Evolutionary conservation across 495 filamentous ascomycete species (phyloP).

Genomic region (Aspergillus cristatus): DNA sequence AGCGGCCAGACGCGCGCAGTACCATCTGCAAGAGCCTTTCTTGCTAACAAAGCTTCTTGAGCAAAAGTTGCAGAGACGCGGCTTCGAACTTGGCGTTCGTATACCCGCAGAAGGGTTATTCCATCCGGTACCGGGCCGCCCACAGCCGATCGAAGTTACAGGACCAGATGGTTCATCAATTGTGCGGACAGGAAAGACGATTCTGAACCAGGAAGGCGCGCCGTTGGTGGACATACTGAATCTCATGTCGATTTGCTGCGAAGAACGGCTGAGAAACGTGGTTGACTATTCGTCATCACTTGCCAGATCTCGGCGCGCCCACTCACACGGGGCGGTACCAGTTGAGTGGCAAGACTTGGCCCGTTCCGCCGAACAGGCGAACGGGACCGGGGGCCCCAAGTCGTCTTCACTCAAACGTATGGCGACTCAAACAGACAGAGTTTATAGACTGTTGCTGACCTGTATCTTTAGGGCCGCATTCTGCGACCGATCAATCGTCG

Average conservation of each 20-base stretch:
- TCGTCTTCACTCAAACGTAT: slow-evolving; percentile 56
- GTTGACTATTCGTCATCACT: slow-evolving; percentile 61
- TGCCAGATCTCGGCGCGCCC: slow-evolving; percentile 53
- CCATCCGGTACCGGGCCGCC: slow-evolving; percentile 39
- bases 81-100: slow-evolving; percentile 48
- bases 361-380: slow-evolving; percentile 24
- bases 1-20: slow-evolving; percentile 38
- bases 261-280: slow-evolving; percentile 58
- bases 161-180: slow-evolving; percentile 47
- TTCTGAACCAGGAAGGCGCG: slow-evolving; percentile 57
- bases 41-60: slow-evolving; percentile 41
- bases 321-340: slow-evolving; percentile 64
- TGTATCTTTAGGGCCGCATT: slow-evolving; percentile 28
- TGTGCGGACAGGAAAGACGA: slow-evolving; percentile 47
- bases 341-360: slow-evolving; percentile 61
- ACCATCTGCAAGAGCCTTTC: slow-evolving; percentile 52
- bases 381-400: slow-evolving; percentile 29
- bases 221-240: slow-evolving; percentile 65
- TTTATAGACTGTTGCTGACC: slow-evolving; percentile 1
- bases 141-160: slow-evolving; percentile 43
- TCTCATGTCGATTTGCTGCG: slow-evolving; percentile 63
- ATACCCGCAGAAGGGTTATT: slow-evolving; percentile 57
- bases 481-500: slow-evolving; percentile 10
- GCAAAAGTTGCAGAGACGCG: slow-evolving; percentile 36
- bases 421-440: slow-evolving; percentile 1